Percentiles rank a stretch among this genome's conserved stretches.
Conservation (phyloP, 2,329 filamentous ascomycete genomes). For the Beauveria bassiana region DNA sequence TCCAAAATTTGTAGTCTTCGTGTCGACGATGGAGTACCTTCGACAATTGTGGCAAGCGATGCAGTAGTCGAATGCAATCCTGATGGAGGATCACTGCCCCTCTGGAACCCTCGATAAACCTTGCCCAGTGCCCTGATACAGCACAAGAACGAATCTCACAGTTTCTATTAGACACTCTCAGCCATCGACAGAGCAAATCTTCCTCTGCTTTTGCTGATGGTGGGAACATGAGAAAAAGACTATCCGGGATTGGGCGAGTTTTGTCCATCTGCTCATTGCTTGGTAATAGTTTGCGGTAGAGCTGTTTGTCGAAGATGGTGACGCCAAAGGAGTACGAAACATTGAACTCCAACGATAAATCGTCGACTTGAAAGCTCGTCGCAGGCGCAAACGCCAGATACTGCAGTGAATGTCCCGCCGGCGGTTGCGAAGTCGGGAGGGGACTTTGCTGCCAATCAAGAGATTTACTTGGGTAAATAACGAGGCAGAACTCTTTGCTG, state of each 20-base stretch:
- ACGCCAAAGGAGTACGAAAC: neutral
- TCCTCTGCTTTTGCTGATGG: slow-evolving; percentile 25
- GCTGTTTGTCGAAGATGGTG: neutral
- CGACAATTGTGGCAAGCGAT: slow-evolving; percentile 31
- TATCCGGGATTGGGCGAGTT: slow-evolving; percentile 8
- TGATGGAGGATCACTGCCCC: slow-evolving; percentile 39
- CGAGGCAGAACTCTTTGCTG: slow-evolving; percentile 24
- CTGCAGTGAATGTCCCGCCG: neutral
- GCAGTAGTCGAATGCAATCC: slow-evolving; percentile 27
- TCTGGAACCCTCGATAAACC: slow-evolving; percentile 28
- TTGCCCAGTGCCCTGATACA: slow-evolving; percentile 37
- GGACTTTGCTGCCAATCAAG: slow-evolving; percentile 24
- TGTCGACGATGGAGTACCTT: slow-evolving; percentile 24
- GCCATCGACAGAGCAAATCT: slow-evolving; percentile 36
- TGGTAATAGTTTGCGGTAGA: slow-evolving; percentile 1
- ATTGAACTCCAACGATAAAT: neutral
- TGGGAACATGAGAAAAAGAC: slow-evolving; percentile 45
- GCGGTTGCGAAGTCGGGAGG: neutral
- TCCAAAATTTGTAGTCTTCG: slow-evolving; percentile 29
- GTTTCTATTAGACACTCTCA: slow-evolving; percentile 30
- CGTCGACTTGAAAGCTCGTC: neutral
- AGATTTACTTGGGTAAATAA: slow-evolving; percentile 32
- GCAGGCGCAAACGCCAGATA: neutral
- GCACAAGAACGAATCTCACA: slow-evolving; percentile 36
- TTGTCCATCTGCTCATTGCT: neutral